These are phyloP conservation scores for Backusella tuberculispora DNA, from an alignment of 192 early-diverging fungal genomes.

Conservation along the genomic window DNA sequence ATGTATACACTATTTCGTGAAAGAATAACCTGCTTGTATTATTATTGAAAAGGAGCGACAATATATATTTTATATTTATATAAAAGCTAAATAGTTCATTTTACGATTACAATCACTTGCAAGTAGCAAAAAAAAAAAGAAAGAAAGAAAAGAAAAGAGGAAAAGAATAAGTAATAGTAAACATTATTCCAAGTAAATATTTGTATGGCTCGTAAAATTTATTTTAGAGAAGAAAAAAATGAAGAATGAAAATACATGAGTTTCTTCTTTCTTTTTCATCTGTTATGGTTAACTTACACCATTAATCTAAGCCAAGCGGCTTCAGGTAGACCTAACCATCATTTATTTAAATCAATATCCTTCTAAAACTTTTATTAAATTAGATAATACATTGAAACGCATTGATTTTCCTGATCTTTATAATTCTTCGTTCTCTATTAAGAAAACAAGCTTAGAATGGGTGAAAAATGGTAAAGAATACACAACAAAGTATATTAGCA, in stretches of 20 bases:
- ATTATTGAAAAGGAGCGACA: too few relatives aligned
- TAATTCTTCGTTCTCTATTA: constrained; percentile 5
- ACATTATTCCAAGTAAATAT: not conserved
- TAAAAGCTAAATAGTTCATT: too few relatives aligned
- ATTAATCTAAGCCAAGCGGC: not conserved
- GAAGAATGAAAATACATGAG: not conserved
- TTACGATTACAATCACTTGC: too few relatives aligned
- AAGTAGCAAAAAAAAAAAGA: not conserved
- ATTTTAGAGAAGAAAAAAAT: not conserved
- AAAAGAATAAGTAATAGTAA: too few relatives aligned
- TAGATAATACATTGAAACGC: constrained; percentile 5
- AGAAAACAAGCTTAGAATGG: constrained; percentile 20
- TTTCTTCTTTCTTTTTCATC: not conserved
- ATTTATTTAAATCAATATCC: not conserved
- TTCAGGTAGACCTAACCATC: not conserved
- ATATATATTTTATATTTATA: too few relatives aligned
- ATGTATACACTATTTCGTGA: too few relatives aligned
- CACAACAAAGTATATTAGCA: not conserved
- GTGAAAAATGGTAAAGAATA: constrained; percentile 21
- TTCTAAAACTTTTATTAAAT: not conserved
- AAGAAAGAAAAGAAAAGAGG: too few relatives aligned
- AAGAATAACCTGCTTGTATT: too few relatives aligned
- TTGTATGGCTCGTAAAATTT: not conserved
- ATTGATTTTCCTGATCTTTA: constrained; percentile 24
- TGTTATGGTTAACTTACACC: not conserved